Evolutionary conservation across 352 stramenopile genomes (phyloP).

Genomic region (Globisporangium ultimum): DNA sequence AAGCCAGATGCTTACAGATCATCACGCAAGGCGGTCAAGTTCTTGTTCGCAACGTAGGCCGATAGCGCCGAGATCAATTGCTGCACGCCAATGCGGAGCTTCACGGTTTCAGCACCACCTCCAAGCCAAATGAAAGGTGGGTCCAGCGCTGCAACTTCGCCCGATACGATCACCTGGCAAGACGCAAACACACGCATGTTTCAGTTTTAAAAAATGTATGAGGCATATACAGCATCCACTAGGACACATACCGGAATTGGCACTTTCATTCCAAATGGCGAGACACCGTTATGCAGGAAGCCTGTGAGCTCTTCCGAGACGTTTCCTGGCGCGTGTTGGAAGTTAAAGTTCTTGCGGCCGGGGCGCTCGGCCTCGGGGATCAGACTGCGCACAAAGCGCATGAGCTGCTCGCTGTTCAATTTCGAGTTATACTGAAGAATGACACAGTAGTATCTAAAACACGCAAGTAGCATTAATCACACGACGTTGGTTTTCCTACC

Average conservation of each 20-base stretch:
- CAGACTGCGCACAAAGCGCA: conserved; percentile 68
- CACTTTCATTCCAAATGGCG: conserved; percentile 75
- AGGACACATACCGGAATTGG: conserved; percentile 45
- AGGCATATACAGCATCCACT: background rate
- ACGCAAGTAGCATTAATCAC: background rate
- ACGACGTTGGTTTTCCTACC: background rate
- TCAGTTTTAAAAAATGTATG: background rate
- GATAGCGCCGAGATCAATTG: conserved; percentile 53
- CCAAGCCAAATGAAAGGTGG: conserved; percentile 79
- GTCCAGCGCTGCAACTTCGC: conserved; percentile 43
- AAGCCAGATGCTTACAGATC: conserved; percentile 4
- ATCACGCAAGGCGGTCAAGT: conserved; percentile 49
- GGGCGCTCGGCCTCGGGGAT: conserved; percentile 53
- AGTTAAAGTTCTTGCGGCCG: conserved; percentile 83
- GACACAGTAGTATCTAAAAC: conserved; percentile 72
- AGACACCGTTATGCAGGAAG: conserved; percentile 86
- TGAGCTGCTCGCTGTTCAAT: conserved; percentile 78
- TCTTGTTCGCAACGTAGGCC: conserved; percentile 47
- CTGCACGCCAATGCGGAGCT: conserved; percentile 69
- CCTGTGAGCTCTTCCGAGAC: conserved; percentile 72
- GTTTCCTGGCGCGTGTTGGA: conserved; percentile 74
- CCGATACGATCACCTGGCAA: conserved; percentile 63
- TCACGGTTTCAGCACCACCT: conserved; percentile 70
- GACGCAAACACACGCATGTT: background rate
- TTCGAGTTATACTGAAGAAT: conserved; percentile 87